Evolutionary conservation across 2,329 filamentous ascomycete species (phyloP).

Genomic region (Colletotrichum karsti): DNA sequence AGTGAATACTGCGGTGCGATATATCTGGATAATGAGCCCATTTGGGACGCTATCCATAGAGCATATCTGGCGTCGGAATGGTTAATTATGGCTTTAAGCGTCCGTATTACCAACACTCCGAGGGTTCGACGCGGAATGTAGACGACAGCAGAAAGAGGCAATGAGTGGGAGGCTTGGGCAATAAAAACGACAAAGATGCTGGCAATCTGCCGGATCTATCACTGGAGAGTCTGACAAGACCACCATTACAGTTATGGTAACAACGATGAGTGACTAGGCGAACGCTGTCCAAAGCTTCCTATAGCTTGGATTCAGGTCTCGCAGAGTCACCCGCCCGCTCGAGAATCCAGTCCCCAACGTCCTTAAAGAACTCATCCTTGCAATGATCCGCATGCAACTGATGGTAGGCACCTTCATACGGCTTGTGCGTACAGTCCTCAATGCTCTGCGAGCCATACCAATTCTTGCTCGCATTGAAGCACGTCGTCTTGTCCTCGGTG

Average conservation of each 20-base stretch:
- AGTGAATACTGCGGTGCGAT: too few relatives aligned
- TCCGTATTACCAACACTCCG: too few relatives aligned
- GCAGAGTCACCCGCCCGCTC: slow-evolving; percentile 37
- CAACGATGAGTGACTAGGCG: background rate
- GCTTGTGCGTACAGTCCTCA: slow-evolving; percentile 75
- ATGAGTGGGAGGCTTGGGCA: too few relatives aligned
- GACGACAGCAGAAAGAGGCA: too few relatives aligned
- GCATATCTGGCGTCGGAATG: too few relatives aligned
- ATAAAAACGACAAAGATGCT: too few relatives aligned
- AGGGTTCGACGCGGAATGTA: too few relatives aligned
- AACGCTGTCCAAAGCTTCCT: background rate
- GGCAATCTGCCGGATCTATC: too few relatives aligned
- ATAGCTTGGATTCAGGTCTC: slow-evolving; percentile 47
- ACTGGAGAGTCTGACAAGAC: too few relatives aligned
- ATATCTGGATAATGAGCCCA: too few relatives aligned
- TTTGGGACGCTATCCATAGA: too few relatives aligned
- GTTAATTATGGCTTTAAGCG: too few relatives aligned
- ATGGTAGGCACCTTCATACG: slow-evolving; percentile 83
- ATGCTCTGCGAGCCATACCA: slow-evolving; percentile 69
- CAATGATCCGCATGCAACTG: slow-evolving; percentile 71
- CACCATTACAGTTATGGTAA: background rate
- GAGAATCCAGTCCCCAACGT: slow-evolving; percentile 74
- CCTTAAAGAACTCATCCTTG: slow-evolving; percentile 62
- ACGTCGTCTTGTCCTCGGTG: slow-evolving; percentile 75
- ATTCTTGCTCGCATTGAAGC: slow-evolving; percentile 69